Evolutionary conservation across 768 basidiomycete species (phyloP).

Genomic region (Tylopilus sp.): DNA sequence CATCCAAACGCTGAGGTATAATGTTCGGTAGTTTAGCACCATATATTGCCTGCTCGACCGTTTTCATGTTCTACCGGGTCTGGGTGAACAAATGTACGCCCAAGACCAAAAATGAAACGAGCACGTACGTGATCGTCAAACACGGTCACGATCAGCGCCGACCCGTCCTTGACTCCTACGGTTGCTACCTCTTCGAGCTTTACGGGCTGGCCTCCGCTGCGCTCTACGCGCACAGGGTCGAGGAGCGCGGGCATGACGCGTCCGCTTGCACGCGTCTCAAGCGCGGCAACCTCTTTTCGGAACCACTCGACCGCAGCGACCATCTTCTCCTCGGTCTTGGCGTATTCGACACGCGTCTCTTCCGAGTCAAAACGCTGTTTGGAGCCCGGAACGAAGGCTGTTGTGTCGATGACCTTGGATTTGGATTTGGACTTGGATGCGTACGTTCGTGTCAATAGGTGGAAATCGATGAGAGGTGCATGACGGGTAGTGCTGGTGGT

Average conservation of each 20-base stretch:
- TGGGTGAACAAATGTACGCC: no score
- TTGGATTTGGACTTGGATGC: conserved; percentile 26
- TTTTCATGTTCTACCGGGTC: conserved; percentile 78
- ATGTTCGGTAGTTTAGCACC: conserved; percentile 71
- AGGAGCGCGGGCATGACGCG: no score
- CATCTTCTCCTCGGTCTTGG: conserved; percentile 59
- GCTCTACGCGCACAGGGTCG: no score
- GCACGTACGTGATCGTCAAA: conserved; percentile 69
- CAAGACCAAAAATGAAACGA: not conserved
- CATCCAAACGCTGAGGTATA: conserved; percentile 67
- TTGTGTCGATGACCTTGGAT: conserved; percentile 42
- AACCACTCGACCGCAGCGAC: no score
- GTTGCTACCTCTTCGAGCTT: conserved; percentile 73
- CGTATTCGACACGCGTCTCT: conserved; percentile 55
- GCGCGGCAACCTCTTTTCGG: no score
- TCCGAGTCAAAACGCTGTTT: conserved; percentile 55
- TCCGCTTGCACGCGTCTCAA: no score
- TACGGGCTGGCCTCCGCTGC: conserved; percentile 27
- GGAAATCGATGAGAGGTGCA: not conserved
- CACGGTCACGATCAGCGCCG: no score
- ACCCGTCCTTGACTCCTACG: conserved; percentile 73
- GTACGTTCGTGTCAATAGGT: conserved; percentile 16
- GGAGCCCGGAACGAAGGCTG: conserved; percentile 64
- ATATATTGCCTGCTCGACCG: conserved; percentile 71
- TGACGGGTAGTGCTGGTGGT: not conserved